Percentiles rank a stretch among this genome's conserved stretches.
These are phyloP conservation scores for Kodamaea sp. DNA, from an alignment of 1,139 yeast species.

Conservation along the genomic window DNA sequence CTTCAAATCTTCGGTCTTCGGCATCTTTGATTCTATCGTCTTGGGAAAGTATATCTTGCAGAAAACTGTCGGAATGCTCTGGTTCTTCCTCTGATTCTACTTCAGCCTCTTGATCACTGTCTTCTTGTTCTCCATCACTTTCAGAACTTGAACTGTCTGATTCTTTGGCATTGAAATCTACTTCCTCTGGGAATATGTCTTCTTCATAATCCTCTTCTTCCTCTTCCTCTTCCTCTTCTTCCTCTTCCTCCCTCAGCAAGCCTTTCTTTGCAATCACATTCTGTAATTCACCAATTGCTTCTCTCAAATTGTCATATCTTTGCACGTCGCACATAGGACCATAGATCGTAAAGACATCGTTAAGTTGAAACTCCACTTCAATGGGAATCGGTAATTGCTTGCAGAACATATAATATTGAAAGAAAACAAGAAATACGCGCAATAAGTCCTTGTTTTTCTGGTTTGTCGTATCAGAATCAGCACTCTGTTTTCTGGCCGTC, in stretches of 20 bases:
- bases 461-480: conserved; percentile 5
- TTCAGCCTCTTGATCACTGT: conserved; percentile 18
- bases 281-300: conserved; percentile 42
- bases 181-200: conserved; percentile 2
- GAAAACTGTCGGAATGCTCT: conserved; percentile 17
- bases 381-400: conserved; percentile 67
- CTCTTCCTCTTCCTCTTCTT: conserved; percentile 13
- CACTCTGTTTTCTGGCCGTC: conserved; percentile 3
- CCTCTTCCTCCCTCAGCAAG: conserved; percentile 2
- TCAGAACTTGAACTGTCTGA: not conserved
- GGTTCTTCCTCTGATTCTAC: conserved; percentile 9
- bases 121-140: not conserved
- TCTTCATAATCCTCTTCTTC: conserved; percentile 8
- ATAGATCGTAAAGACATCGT: conserved; percentile 40
- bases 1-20: conserved; percentile 48
- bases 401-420: conserved; percentile 73
- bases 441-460: conserved; percentile 29
- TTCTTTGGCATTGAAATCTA: conserved; percentile 9
- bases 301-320: conserved; percentile 41
- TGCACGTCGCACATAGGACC: conserved; percentile 24
- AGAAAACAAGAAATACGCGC: conserved; percentile 54
- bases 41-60: conserved; percentile 15
- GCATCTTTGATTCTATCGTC: conserved; percentile 35
- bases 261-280: conserved; percentile 18
- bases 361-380: conserved; percentile 60